Evolutionary conservation across 2,329 filamentous ascomycete species (phyloP).

Genomic region (Claviceps pazoutovae): DNA sequence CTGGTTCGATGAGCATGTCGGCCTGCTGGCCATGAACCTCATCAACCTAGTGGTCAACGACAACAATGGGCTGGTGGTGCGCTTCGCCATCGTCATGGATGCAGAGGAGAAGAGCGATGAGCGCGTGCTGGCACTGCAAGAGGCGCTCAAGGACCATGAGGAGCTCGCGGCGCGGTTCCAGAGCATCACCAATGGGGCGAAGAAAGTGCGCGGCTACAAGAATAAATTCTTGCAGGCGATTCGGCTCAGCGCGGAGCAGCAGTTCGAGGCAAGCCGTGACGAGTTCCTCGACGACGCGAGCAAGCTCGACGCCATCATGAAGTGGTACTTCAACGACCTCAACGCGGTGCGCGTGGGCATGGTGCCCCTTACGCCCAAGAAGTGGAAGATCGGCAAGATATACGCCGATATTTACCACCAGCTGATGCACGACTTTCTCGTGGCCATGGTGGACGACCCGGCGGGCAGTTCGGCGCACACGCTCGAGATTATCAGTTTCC

Average conservation of each 20-base stretch:
- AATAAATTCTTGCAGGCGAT: conserved; percentile 83
- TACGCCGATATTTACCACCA: conserved; percentile 85
- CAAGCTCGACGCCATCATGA: conserved; percentile 71
- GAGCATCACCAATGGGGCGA: conserved; percentile 85
- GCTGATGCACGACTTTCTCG: conserved; percentile 88
- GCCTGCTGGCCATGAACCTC: conserved; percentile 74
- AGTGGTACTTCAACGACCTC: conserved; percentile 97
- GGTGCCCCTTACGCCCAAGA: conserved; percentile 81
- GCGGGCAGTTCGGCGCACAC: conserved; percentile 77
- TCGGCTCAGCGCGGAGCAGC: conserved; percentile 54
- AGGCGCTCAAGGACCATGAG: conserved; percentile 89
- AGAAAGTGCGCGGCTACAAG: conserved; percentile 89
- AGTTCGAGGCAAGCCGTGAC: conserved; percentile 58
- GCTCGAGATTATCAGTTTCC: conserved; percentile 87
- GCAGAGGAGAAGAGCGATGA: conserved; percentile 95
- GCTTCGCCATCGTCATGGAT: conserved; percentile 82
- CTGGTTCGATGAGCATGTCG: conserved; percentile 93
- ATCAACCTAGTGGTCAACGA: conserved; percentile 76
- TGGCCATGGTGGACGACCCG: conserved; percentile 69
- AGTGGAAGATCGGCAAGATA: conserved; percentile 88
- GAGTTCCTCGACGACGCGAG: conserved; percentile 74
- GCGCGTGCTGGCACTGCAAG: conserved; percentile 78
- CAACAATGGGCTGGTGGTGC: conserved; percentile 79
- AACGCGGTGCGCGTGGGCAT: conserved; percentile 91
- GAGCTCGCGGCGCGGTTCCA: conserved; percentile 89